Percentiles rank a stretch among this genome's conserved stretches.
Conservation (phyloP, 2,329 filamentous ascomycete species). For the Fusarium aywerte region DNA sequence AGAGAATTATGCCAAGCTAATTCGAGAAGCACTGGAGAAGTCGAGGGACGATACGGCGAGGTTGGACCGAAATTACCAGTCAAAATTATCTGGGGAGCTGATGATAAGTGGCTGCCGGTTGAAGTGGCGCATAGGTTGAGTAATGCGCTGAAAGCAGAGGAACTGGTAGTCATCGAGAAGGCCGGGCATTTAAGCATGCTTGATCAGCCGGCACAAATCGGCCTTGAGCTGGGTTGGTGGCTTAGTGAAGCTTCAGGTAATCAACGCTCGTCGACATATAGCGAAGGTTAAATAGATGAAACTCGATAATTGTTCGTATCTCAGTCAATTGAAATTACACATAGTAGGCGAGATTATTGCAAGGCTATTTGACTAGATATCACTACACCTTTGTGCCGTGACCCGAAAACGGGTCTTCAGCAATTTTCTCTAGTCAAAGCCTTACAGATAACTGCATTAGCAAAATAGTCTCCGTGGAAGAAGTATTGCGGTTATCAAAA, state of each 20-base stretch:
- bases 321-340: too few species aligned
- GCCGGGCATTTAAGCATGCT: slow-evolving; percentile 59
- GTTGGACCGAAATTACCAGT: slow-evolving; percentile 52
- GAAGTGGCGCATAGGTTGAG: slow-evolving; percentile 49
- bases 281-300: background rate
- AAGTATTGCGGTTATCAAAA: too few species aligned
- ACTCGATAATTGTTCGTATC: too few species aligned
- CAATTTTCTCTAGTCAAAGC: too few species aligned
- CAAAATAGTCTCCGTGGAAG: too few species aligned
- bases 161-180: slow-evolving; percentile 49
- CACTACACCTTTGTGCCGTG: too few species aligned
- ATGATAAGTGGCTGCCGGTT: slow-evolving; percentile 57
- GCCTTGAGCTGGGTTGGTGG: slow-evolving; percentile 53
- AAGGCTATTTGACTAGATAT: too few species aligned
- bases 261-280: background rate
- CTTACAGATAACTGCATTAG: too few species aligned
- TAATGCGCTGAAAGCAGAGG: slow-evolving; percentile 47
- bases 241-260: slow-evolving; percentile 2
- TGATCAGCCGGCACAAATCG: slow-evolving; percentile 55
- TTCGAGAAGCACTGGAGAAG: slow-evolving; percentile 41
- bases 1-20: slow-evolving; percentile 52
- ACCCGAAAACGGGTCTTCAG: too few species aligned
- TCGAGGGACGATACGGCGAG: slow-evolving; percentile 53
- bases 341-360: too few species aligned
- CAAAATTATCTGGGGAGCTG: slow-evolving; percentile 57